Evolutionary conservation across 1,284 basidiomycete genomes (phyloP), one percentile per base, ranked within the genome.

Genomic region (Hemileia vastatrix): DNA sequence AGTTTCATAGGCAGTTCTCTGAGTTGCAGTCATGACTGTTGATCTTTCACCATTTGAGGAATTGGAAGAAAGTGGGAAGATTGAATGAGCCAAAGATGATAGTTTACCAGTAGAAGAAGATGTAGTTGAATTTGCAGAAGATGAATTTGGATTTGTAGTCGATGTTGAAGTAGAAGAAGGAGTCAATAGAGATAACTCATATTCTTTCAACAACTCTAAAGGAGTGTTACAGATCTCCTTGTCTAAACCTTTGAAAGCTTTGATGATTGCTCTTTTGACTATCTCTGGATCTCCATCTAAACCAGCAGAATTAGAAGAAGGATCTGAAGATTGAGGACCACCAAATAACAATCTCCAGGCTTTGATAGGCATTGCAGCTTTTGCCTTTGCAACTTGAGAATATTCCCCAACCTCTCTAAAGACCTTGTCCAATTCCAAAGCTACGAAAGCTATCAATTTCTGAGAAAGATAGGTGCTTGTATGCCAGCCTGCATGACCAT

Each of bases 381-480:
- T 50, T 44, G 4, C 27, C n/a, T 60, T 60, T 15, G 58, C 51
- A 19, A 60, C 27, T 45, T 60, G 54, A 40, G 49, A 24, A 48
- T 60, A 60, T 19, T 74, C 75, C n/a, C 71, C 45, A 68, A 76
- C 54, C 48, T 76, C 79, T n/a, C 77, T 73, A 66, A 80, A 77
- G 15, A 80, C 73, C 19, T 75, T 76, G 47, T 78, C 77, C 27
- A 98, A 82, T 71, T 94, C 86, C 52, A 91, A 79, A 0, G 86
- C 84, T 54, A 96, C 85, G 9, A 88, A 87, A 36, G 89, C 88
- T 65, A 97, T 88, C 64, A 98, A 83, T 45, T 87, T 83, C 57
- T 86, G 85, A 1, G 87, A 86, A 32, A 99, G 84, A 31, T 96
- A 80, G 63, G 84, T 82, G 3, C 88, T 91, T 1, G 95, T 98